A percentile compares a stretch with the other conserved stretches of the same genome.
These are phyloP conservation scores for Volvox africanus DNA, from an alignment of 139 green algal species.

Conservation along the genomic window DNA sequence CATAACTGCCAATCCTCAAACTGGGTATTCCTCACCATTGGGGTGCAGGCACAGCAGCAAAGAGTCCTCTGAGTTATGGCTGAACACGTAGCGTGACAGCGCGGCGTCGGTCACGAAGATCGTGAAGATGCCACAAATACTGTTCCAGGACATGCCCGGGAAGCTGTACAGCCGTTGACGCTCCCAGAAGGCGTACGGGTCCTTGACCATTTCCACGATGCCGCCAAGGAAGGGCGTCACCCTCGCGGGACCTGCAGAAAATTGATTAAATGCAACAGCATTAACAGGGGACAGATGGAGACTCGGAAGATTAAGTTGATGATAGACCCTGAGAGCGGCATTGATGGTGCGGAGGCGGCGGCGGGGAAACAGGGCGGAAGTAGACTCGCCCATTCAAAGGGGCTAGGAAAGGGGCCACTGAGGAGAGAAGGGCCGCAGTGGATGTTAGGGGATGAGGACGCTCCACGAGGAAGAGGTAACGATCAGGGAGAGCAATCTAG, in stretches of 20 bases:
- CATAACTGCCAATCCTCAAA: no score
- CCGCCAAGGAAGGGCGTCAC: slow-evolving; percentile 81
- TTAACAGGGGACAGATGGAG: not conserved
- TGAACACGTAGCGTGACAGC: slow-evolving; percentile 78
- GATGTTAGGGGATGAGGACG: no score
- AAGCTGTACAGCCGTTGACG: slow-evolving; percentile 66
- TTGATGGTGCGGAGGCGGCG: no score
- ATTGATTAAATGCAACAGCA: not conserved
- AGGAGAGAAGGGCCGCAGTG: no score
- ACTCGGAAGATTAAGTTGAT: not conserved
- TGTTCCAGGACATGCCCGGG: slow-evolving; percentile 83
- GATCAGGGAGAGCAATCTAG: no score
- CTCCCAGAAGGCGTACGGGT: slow-evolving; percentile 81
- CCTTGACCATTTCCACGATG: slow-evolving; percentile 85
- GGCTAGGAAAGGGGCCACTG: no score
- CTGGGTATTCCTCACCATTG: slow-evolving; percentile 49
- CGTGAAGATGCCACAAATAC: slow-evolving; percentile 81
- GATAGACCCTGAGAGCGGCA: not conserved
- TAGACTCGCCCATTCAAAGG: no score
- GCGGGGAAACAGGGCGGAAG: no score
- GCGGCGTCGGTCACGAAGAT: slow-evolving; percentile 85
- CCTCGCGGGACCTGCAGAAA: slow-evolving; percentile 60
- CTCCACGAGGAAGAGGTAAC: no score
- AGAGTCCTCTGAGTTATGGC: slow-evolving; percentile 67
- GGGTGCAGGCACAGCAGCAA: slow-evolving; percentile 88